Percentiles rank a stretch among this genome's conserved stretches.
Evolutionary conservation across 176 grass and related monocot species (phyloP).

Genomic region (Bothriochloa decipiens): DNA sequence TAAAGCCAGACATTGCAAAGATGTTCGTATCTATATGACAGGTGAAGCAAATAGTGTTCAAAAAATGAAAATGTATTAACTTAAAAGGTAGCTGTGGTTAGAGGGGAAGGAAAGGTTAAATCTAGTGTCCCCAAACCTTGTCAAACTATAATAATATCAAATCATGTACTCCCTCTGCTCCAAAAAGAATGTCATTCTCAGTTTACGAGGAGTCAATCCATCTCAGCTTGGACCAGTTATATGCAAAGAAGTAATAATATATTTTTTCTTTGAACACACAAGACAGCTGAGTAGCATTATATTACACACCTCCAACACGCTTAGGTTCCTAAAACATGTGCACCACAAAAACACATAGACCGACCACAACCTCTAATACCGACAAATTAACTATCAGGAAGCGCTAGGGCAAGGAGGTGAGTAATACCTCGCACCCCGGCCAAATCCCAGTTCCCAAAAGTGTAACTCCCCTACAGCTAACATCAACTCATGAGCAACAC

Average conservation of each 20-base stretch:
- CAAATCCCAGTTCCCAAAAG: not conserved
- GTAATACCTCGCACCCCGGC: not conserved
- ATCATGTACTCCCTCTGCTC: not conserved
- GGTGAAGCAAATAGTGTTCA: conserved; percentile 25
- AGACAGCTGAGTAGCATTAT: not conserved
- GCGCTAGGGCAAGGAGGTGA: not conserved
- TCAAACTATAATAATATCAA: conserved; percentile 4
- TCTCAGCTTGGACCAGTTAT: not conserved
- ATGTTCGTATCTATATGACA: conserved; percentile 71
- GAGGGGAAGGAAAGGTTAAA: not conserved
- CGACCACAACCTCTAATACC: not conserved
- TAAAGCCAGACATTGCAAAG: conserved; percentile 72
- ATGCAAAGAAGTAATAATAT: not conserved
- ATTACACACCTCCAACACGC: not conserved
- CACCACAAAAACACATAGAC: not conserved
- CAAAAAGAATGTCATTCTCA: not conserved
- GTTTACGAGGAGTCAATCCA: not conserved
- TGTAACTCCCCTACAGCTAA: not conserved
- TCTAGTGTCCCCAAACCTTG: not conserved
- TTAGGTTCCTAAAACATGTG: not conserved
- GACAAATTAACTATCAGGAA: not conserved
- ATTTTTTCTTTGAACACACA: not conserved
- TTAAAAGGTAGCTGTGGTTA: not conserved
- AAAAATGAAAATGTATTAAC: conserved; percentile 8
- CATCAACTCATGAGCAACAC: not conserved